These are phyloP conservation scores for Kockiozyma suomiensis DNA, from an alignment of 805 yeast species.

Conservation along the genomic window DNA sequence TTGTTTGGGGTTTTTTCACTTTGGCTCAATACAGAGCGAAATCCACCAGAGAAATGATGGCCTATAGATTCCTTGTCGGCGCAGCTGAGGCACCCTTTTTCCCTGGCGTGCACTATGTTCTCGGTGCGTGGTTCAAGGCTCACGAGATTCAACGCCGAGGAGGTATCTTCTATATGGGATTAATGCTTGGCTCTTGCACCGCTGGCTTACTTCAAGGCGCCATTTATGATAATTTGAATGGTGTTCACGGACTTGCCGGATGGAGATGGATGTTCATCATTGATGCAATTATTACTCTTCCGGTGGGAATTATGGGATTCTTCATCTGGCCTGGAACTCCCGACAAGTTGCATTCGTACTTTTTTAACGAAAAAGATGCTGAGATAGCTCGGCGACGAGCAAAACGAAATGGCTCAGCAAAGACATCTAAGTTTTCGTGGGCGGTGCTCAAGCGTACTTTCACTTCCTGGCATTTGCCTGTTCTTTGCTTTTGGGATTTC, in stretches of 20 bases:
- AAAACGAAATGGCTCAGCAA: conserved; percentile 43
- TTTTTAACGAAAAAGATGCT: conserved; percentile 59
- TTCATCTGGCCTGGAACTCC: conserved; percentile 70
- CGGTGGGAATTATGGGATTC: conserved; percentile 59
- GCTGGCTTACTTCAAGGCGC: conserved; percentile 66
- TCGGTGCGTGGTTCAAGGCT: conserved; percentile 62
- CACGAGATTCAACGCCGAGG: conserved; percentile 63
- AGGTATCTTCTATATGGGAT: conserved; percentile 64
- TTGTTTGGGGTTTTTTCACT: conserved; percentile 70
- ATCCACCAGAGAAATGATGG: conserved; percentile 57
- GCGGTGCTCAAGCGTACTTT: conserved; percentile 51
- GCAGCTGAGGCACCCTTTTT: conserved; percentile 65
- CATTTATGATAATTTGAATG: conserved; percentile 51
- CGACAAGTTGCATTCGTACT: conserved; percentile 54
- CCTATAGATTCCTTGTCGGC: conserved; percentile 66
- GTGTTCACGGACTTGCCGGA: conserved; percentile 56
- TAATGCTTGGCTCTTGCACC: conserved; percentile 62
- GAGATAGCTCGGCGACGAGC: conserved; percentile 53
- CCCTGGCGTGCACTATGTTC: conserved; percentile 53
- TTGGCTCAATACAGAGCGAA: conserved; percentile 56
- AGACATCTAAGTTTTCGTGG: conserved; percentile 35
- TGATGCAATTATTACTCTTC: conserved; percentile 62
- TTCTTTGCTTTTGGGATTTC: conserved; percentile 46
- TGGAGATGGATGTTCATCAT: conserved; percentile 78
- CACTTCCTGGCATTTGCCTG: conserved; percentile 52